phyloP scores from a whole-genome alignment of 2,329 filamentous ascomycete species.

The Trichophyton verrucosum region DNA sequence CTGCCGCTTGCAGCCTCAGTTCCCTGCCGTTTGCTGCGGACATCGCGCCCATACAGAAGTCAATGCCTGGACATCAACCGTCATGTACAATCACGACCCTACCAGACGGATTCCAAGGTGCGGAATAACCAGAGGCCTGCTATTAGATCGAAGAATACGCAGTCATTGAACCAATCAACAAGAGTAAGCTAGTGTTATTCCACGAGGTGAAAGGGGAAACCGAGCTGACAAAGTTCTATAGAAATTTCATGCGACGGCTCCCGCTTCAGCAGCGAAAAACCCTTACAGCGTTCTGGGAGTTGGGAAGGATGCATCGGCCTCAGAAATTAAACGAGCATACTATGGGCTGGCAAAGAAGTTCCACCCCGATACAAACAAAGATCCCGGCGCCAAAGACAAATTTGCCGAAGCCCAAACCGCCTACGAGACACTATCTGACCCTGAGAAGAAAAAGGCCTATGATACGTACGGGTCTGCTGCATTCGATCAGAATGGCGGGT shows the following conservation, averaged over 20 bases:
- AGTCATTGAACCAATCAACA: slow-evolving; percentile 17
- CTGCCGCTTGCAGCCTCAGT: slow-evolving; percentile 33
- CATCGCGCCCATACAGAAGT: slow-evolving; percentile 29
- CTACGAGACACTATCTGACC: slow-evolving; percentile 85
- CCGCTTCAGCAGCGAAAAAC: slow-evolving; percentile 66
- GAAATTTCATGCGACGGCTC: slow-evolving; percentile 35
- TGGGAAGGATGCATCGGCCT: slow-evolving; percentile 61
- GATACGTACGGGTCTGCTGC: slow-evolving; percentile 82
- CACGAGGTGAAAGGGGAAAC: not conserved
- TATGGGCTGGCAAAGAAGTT: slow-evolving; percentile 96
- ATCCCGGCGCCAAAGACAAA: slow-evolving; percentile 80
- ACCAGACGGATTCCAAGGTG: slow-evolving; percentile 21
- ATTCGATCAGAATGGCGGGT: slow-evolving; percentile 55
- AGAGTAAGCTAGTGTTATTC: slow-evolving; percentile 21
- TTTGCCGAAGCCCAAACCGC: slow-evolving; percentile 87
- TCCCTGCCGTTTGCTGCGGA: slow-evolving; percentile 31
- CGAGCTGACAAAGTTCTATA: slow-evolving; percentile 13
- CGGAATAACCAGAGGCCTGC: slow-evolving; percentile 19
- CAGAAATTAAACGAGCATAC: slow-evolving; percentile 96
- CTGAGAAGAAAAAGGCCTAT: slow-evolving; percentile 83
- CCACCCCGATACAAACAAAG: slow-evolving; percentile 97
- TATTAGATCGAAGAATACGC: slow-evolving; percentile 15
- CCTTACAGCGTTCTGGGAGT: slow-evolving; percentile 84
- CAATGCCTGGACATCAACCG: slow-evolving; percentile 23
- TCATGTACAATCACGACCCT: slow-evolving; percentile 26